phyloP scores from a whole-genome alignment of 1,139 yeast genomes.

The Taiozyma sp. region DNA sequence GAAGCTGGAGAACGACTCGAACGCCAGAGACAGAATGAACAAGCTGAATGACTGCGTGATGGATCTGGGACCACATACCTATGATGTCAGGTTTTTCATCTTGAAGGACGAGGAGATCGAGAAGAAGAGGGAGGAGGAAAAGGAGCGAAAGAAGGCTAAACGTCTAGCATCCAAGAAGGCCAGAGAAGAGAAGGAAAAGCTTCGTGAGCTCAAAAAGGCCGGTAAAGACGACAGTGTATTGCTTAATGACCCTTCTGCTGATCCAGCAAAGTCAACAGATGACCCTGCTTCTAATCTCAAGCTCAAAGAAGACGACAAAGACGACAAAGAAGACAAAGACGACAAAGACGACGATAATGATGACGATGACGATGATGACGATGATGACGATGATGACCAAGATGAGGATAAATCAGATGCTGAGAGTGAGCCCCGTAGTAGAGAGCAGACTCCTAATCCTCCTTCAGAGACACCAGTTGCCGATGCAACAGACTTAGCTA shows the following conservation, averaged over 20 bases:
- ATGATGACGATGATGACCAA: conserved; percentile 5
- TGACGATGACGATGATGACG: not conserved
- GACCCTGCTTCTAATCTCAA: not conserved
- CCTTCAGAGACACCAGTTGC: not conserved
- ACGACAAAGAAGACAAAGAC: conserved; percentile 3
- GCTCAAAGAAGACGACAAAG: conserved; percentile 1
- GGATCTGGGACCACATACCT: conserved; percentile 78
- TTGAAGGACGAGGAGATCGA: conserved; percentile 66
- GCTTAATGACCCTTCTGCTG: not conserved
- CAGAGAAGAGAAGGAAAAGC: conserved; percentile 29
- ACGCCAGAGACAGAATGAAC: conserved; percentile 76
- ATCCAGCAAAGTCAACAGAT: not conserved
- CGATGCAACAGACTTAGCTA: not conserved
- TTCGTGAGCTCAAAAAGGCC: conserved; percentile 23
- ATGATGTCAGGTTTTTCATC: conserved; percentile 73
- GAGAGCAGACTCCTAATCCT: conserved; percentile 5
- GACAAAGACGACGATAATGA: conserved; percentile 9
- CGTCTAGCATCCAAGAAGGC: conserved; percentile 32
- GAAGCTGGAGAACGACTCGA: conserved; percentile 39
- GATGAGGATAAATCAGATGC: conserved; percentile 14
- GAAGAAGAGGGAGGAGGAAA: conserved; percentile 31
- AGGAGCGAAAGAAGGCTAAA: conserved; percentile 32
- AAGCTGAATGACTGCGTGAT: conserved; percentile 75
- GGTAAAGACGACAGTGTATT: not conserved
- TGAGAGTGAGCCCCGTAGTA: conserved; percentile 18